Evolutionary conservation across 345 rosid species (phyloP), one percentile per base, ranked within the genome.

Genomic region (Kernera saxatilis): DNA sequence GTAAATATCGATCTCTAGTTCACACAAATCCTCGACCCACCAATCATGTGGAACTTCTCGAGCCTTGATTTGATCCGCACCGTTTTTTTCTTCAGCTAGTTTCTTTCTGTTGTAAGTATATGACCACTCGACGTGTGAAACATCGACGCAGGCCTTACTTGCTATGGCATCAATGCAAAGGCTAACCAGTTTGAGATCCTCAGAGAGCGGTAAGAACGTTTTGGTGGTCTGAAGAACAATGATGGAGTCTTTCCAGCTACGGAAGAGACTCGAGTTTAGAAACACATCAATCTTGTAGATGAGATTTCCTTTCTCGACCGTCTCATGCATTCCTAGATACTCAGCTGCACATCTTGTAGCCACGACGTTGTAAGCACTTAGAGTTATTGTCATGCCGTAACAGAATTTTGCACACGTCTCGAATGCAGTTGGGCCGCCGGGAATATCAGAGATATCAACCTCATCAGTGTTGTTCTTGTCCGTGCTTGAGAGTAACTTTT

Each of bases 1-100:
- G 67, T 84, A 91, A 8, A 80, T 48, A 57, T 86, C 93, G 5
- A 91, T 81, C 40, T 86, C 90, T 8, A 91, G 89, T 64, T 91
- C 97, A 49, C 92, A 82, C 67, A 91, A 59, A 84, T 91, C 97
- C 80, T 91, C 96, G 8, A 89, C 90, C 97, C 97, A 92, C 98
- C 98, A 92, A 65, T 92, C 98, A 70, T 40, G 71, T 4, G 90
- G 98, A 62, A 91, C 96, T 13, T 67, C 75, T 18, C 88, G 76
- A 73, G 59, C 83, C 55, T 80, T 82, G 13, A 79, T 35, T 54
- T 74, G 76, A 67, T 78, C 81, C 10, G 25, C 48, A 9, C 76
- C 77, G 22, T 54, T 87, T 73, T 67, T 87, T 72, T 89, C 92
- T 70, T 87, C 89, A 0, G 81, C 79, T 39, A 85, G 83, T 72